Evolutionary conservation across 192 early-diverging fungal species (phyloP), one percentile per base, ranked within the genome.

Genomic region (Podila epigama): DNA sequence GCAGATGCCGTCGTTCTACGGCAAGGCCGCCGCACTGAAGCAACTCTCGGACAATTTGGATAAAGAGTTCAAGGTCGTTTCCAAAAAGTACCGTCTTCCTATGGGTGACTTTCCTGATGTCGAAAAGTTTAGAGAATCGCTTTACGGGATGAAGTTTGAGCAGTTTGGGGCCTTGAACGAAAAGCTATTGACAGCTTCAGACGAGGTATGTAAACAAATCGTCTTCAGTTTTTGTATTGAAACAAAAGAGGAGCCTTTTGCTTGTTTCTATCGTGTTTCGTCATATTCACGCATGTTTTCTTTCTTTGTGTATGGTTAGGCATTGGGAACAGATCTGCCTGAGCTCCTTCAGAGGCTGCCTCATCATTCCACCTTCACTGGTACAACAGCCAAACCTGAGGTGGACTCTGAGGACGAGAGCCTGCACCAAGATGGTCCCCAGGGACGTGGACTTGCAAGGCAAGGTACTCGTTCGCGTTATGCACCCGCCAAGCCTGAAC

Each of bases 1-100:
- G 58, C 87, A 92, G 62, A 90, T 95, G 88, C 94, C 93, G 4
- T 69, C 83, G 3, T 86, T 94, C 73, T 92, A 91, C 72, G 92
- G 91, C 33, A 92, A 91, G 51, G 86, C 85, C 54, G 87, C 89
- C 35, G 93, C 92, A 58, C 89, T 92, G 64, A 87, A 89, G 60
- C 87, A 84, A 2, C 77, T 95, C 40, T 71, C 94, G 8, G 86
- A 84, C 6, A 91, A 91, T 44, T 73, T 95, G 51, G 87, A 84
- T 0, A 70, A 69, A 9, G 90, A 92, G 68, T 93, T 95, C 67
- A 56, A 81, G 25, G 87, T 87, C 39, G 85, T 95, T 34, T 88
- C 90, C 51, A 83, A 87, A 35, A 68, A 84, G 58, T 85, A 93
- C 69, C 89, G 90, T 56, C 75, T 95, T 7, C 73, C 83, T 9